These are phyloP conservation scores for Auricularia heimuer DNA, from an alignment of 768 basidiomycete species.

Conservation along the genomic window DNA sequence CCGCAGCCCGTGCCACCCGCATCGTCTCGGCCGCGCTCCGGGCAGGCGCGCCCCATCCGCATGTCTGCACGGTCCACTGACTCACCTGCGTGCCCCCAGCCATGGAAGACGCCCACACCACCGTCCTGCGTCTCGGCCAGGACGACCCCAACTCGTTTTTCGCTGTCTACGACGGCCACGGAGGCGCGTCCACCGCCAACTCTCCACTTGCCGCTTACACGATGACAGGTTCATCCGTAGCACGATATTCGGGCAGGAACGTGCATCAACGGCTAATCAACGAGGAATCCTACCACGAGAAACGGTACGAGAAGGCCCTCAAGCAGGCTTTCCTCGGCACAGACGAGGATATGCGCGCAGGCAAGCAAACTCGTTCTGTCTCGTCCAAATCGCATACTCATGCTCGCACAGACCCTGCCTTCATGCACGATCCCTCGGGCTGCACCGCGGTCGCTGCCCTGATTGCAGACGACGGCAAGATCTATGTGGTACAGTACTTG, in stretches of 20 bases:
- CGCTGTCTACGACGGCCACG: slow-evolving; percentile 97
- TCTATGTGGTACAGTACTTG: slow-evolving; percentile 58
- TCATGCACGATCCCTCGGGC: slow-evolving; percentile 86
- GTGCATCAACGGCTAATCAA: slow-evolving; percentile 65
- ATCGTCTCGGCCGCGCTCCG: background rate
- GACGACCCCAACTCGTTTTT: slow-evolving; percentile 61
- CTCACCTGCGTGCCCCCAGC: slow-evolving; percentile 35
- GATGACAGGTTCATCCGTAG: slow-evolving; percentile 64
- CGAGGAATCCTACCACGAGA: slow-evolving; percentile 63
- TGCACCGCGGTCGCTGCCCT: slow-evolving; percentile 91
- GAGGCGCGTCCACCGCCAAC: slow-evolving; percentile 35
- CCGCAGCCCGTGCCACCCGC: background rate
- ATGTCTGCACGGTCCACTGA: slow-evolving; percentile 9
- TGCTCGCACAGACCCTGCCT: slow-evolving; percentile 57
- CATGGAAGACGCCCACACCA: slow-evolving; percentile 95
- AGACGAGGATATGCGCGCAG: slow-evolving; percentile 84
- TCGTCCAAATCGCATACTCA: slow-evolving; percentile 1
- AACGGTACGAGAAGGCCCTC: slow-evolving; percentile 65
- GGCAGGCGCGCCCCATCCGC: background rate
- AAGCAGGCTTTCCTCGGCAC: slow-evolving; percentile 88
- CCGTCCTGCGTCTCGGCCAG: slow-evolving; percentile 55
- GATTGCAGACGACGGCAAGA: slow-evolving; percentile 64
- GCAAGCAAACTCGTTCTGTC: slow-evolving; percentile 28
- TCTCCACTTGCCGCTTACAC: background rate
- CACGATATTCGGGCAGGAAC: slow-evolving; percentile 75